Evolutionary conservation across 352 stramenopile species (phyloP), one percentile per base, ranked within the genome.

Genomic region (Blastocystis sp.): DNA sequence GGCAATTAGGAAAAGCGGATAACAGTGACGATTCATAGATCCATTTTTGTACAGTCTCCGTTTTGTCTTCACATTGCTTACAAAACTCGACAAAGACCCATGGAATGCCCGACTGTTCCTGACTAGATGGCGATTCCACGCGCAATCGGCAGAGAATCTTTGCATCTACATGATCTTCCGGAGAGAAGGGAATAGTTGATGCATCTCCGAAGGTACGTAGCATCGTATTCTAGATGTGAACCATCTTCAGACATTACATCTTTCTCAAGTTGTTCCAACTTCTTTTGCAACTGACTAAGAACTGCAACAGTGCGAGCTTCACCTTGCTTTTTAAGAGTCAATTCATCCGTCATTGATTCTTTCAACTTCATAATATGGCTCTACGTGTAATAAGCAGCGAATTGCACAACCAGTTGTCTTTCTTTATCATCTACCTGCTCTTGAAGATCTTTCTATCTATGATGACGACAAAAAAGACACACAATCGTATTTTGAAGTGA

Each of bases 291-390:
- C 73, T 84, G 73, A n/a, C 4, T 50, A 15, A 84, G 43, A 8
- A 84, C 7, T 9, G 20, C 37, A 15, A 13, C 47, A 11, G 53
- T 84, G 37, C 73, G 73, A 20, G 50, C 41, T 53, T 84, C 73
- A 3, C 47, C 50, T 45, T 84, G 73, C 41, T 84, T 84, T 53
- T 84, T 84, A 29, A 84, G 64, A 8, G 15, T 55, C 73, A 84
- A 6, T 45, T 84, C 73, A 45, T 84, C 73, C 0, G 13, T 47
- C 29, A 84, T 41, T 20, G 73, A 84, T 45, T 66, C 50, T 63
- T 66, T 84, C 50, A 84, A 34, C 50, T 84, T 63, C 20, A 29
- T 45, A 15, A 84, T 15, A 43, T 84, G 73, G 13, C 9, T 23
- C 73, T 84, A 84, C 3, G 4, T 26, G 23, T 61, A 3, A 59